Evolutionary conservation across 768 basidiomycete genomes (phyloP).

Genomic region (Phlebiopsis gigantea): DNA sequence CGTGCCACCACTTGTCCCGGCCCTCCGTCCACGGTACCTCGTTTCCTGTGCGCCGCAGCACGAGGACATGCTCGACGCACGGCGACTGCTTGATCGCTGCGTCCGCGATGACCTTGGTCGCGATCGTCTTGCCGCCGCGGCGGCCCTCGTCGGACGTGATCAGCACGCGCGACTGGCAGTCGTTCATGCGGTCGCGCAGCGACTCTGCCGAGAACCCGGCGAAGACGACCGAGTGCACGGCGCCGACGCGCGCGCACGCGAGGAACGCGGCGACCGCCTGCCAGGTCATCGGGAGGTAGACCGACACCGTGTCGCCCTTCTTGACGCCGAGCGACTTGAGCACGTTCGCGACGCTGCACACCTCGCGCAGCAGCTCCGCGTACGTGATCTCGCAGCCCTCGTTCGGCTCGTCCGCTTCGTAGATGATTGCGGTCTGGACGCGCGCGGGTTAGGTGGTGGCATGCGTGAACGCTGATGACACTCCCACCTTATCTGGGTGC

Average conservation of each 20-base stretch:
- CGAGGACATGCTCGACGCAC: slow-evolving; percentile 83
- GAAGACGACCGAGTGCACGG: slow-evolving; percentile 95
- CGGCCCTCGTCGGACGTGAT: slow-evolving; percentile 95
- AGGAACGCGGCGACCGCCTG: slow-evolving; percentile 96
- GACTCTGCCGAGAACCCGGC: slow-evolving; percentile 96
- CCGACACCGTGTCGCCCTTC: slow-evolving; percentile 92
- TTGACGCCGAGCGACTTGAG: slow-evolving; percentile 86
- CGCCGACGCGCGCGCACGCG: slow-evolving; percentile 95
- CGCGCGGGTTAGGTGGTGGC: neutral
- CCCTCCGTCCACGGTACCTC: slow-evolving; percentile 77
- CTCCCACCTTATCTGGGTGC: slow-evolving; percentile 68
- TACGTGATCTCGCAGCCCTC: slow-evolving; percentile 75
- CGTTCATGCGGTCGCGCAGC: slow-evolving; percentile 85
- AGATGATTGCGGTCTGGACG: slow-evolving; percentile 86
- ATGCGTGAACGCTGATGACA: neutral
- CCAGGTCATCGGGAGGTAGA: slow-evolving; percentile 94
- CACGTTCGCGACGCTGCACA: slow-evolving; percentile 86
- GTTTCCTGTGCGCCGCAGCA: slow-evolving; percentile 83
- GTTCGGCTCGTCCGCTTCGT: slow-evolving; percentile 93
- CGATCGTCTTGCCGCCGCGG: slow-evolving; percentile 92
- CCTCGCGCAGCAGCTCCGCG: slow-evolving; percentile 83
- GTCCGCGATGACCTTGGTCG: slow-evolving; percentile 92
- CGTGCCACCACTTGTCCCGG: slow-evolving; percentile 95
- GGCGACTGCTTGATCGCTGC: slow-evolving; percentile 84
- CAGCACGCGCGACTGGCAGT: slow-evolving; percentile 86